Percentiles rank a stretch among this genome's conserved stretches.
Evolutionary conservation across 2,329 filamentous ascomycete genomes (phyloP).

Genomic region (Colletotrichum australisinense): DNA sequence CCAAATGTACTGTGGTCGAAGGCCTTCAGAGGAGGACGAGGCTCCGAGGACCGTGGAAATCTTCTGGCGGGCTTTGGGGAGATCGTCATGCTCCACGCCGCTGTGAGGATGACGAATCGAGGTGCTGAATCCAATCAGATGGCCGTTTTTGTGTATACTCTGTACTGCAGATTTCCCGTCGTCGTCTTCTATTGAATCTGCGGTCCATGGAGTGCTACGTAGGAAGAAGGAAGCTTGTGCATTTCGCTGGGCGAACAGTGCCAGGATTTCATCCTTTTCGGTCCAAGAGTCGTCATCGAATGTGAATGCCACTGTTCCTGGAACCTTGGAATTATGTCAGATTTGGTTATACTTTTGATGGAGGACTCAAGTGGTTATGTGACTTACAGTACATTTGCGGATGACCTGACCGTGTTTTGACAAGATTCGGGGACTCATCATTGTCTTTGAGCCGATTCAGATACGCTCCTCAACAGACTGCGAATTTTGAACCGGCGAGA

Average conservation of each 20-base stretch:
- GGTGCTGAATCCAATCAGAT: not conserved
- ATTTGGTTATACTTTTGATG: too few relatives aligned
- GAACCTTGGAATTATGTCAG: not conserved
- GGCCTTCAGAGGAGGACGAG: not conserved
- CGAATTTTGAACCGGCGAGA: not conserved
- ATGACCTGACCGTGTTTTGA: slow-evolving; percentile 13
- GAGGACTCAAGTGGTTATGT: not conserved
- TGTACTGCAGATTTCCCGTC: not conserved
- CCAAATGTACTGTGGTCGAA: not conserved
- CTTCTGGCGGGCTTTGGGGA: not conserved
- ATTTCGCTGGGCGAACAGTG: not conserved
- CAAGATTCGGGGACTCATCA: not conserved
- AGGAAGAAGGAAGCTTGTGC: slow-evolving; percentile 11
- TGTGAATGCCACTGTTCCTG: slow-evolving; percentile 10
- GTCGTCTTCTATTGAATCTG: not conserved
- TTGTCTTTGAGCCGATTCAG: not conserved
- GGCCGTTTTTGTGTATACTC: not conserved
- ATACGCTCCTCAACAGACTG: not conserved
- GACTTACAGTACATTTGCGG: not conserved
- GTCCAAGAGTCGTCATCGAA: slow-evolving; percentile 5
- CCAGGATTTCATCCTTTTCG: slow-evolving; percentile 1
- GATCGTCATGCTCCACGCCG: not conserved
- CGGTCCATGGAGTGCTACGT: not conserved
- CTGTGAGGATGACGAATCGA: not conserved
- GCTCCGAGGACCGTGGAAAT: not conserved